Conservation (phyloP, 2,329 filamentous ascomycete species). For the Aspergillus ruber region DNA sequence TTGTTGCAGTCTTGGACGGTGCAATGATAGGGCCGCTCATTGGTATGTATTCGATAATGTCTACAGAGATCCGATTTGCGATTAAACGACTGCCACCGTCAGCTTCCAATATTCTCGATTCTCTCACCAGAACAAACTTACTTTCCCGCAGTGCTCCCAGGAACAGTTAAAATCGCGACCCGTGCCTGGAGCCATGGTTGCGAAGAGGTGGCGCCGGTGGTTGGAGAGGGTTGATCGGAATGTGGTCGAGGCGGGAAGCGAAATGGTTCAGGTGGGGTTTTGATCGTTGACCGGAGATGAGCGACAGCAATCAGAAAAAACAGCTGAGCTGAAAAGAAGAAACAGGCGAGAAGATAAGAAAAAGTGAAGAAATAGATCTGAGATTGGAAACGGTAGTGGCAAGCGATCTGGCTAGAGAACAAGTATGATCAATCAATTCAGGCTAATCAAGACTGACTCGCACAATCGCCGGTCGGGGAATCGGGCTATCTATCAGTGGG, state of each 20-base stretch:
- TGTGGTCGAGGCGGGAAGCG: not conserved
- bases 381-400: not conserved
- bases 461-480: too few species aligned
- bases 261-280: not conserved
- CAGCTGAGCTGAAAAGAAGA: not conserved
- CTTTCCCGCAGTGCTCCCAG: conserved; percentile 40
- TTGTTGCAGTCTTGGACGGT: conserved; percentile 40
- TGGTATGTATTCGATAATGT: conserved; percentile 44
- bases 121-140: conserved; percentile 13
- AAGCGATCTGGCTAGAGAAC: not conserved
- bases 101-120: not conserved
- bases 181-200: conserved; percentile 33
- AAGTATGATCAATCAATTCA: too few species aligned
- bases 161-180: conserved; percentile 40
- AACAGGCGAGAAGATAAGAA: not conserved
- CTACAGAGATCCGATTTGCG: conserved; percentile 44
- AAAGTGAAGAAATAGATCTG: not conserved
- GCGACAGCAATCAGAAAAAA: not conserved
- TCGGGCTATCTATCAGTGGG: too few species aligned
- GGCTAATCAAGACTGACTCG: too few species aligned
- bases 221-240: not conserved
- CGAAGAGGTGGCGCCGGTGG: not conserved
- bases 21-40: conserved; percentile 43
- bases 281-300: not conserved
- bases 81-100: conserved; percentile 37